Evolutionary conservation across 2,329 filamentous ascomycete genomes (phyloP).

Genomic region (Colletotrichum phormii): DNA sequence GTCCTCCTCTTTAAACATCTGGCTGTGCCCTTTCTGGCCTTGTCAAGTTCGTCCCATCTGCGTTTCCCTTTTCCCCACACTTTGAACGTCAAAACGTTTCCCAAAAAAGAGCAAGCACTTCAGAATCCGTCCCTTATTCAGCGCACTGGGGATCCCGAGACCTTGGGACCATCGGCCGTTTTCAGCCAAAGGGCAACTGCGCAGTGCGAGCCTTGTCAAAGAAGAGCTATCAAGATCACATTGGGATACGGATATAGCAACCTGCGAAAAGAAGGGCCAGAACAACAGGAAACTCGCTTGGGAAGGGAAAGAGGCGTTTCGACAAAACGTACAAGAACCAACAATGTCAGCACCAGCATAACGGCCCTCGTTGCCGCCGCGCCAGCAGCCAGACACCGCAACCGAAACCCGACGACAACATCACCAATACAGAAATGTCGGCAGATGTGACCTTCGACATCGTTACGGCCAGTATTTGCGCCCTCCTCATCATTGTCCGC

Average conservation of each 20-base stretch:
- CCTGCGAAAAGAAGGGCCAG: background rate
- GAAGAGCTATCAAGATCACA: background rate
- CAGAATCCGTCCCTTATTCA: background rate
- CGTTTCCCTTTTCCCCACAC: slow-evolving; percentile 10
- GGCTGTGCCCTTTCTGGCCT: background rate
- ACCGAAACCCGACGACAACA: background rate
- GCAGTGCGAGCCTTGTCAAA: background rate
- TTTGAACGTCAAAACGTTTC: background rate
- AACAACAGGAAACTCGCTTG: background rate
- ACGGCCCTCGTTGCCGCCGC: slow-evolving; percentile 23
- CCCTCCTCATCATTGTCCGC: slow-evolving; percentile 43
- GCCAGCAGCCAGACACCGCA: slow-evolving; percentile 6
- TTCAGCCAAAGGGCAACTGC: background rate
- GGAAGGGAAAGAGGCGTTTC: background rate
- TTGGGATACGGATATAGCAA: too few relatives aligned
- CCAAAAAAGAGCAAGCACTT: slow-evolving; percentile 7
- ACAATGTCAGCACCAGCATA: slow-evolving; percentile 24
- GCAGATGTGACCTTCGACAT: slow-evolving; percentile 43
- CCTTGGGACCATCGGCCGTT: background rate
- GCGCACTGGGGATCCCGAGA: background rate
- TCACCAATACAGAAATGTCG: slow-evolving; percentile 39
- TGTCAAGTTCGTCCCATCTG: slow-evolving; percentile 28
- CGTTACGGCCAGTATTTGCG: slow-evolving; percentile 43
- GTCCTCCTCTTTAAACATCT: slow-evolving; percentile 4
- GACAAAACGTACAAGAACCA: background rate